Percentiles rank a stretch among this genome's conserved stretches.
phyloP scores from a whole-genome alignment of 805 yeast genomes.

The Candida sakaeoensis region DNA sequence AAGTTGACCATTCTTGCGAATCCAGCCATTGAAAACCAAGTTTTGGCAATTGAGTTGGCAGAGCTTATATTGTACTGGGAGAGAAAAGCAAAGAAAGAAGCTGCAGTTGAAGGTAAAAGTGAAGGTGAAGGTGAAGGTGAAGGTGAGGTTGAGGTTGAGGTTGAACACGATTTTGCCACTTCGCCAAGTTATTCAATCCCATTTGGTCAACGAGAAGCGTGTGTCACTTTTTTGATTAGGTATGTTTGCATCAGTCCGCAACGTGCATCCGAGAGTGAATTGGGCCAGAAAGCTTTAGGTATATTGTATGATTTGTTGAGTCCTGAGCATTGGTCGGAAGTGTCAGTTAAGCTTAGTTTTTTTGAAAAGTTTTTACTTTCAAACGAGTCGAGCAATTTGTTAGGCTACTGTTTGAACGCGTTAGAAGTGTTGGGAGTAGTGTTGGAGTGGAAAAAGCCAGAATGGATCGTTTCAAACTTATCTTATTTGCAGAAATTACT shows the following conservation, averaged over 20 bases:
- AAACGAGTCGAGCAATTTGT: slow-evolving; percentile 67
- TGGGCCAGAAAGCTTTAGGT: slow-evolving; percentile 79
- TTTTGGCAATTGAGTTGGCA: slow-evolving; percentile 83
- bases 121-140: no score
- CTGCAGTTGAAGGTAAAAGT: no score
- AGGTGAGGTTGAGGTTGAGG: no score
- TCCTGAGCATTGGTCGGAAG: slow-evolving; percentile 80
- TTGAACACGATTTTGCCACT: slow-evolving; percentile 39
- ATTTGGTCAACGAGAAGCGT: slow-evolving; percentile 78
- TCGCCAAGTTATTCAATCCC: slow-evolving; percentile 60
- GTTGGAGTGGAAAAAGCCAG: slow-evolving; percentile 67
- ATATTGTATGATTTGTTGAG: slow-evolving; percentile 71
- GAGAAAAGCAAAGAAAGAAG: slow-evolving; percentile 26
- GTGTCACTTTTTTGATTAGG: slow-evolving; percentile 82
- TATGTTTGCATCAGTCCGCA: slow-evolving; percentile 85
- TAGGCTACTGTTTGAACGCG: slow-evolving; percentile 85
- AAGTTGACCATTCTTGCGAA: slow-evolving; percentile 76
- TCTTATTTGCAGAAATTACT: slow-evolving; percentile 66
- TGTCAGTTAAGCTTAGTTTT: slow-evolving; percentile 77
- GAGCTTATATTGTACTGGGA: slow-evolving; percentile 89
- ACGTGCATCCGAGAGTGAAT: slow-evolving; percentile 75
- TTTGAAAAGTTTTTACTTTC: slow-evolving; percentile 84
- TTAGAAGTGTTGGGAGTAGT: slow-evolving; percentile 84
- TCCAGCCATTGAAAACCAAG: slow-evolving; percentile 76
- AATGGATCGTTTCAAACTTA: slow-evolving; percentile 76